These are phyloP conservation scores for Eremochloa ophiuroides DNA, from an alignment of 176 grass and related monocot species.

Conservation along the genomic window DNA sequence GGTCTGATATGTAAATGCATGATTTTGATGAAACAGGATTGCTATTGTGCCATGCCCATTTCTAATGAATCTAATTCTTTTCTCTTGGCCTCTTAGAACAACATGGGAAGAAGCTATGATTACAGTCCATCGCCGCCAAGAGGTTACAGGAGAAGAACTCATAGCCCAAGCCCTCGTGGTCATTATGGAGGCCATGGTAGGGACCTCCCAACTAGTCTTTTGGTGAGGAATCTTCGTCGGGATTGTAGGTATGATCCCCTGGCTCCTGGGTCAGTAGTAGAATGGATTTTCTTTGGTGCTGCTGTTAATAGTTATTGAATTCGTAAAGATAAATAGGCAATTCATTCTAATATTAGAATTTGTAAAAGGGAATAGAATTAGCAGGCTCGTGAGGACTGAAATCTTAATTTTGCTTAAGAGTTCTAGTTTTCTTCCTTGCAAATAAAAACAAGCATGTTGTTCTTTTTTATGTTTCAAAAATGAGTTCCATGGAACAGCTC, in stretches of 20 bases:
- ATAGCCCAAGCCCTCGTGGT: slow-evolving; percentile 72
- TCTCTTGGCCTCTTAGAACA: background rate
- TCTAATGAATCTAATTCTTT: background rate
- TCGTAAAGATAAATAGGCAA: background rate
- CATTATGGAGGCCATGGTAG: slow-evolving; percentile 43
- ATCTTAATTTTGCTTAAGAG: background rate
- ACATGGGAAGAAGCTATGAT: slow-evolving; percentile 67
- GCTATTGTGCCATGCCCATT: background rate
- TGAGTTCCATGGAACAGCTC: background rate
- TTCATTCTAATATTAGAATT: background rate
- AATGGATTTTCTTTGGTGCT: background rate
- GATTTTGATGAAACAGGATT: background rate
- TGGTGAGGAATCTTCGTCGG: slow-evolving; percentile 76
- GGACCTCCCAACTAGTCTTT: slow-evolving; percentile 81
- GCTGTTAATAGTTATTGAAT: background rate
- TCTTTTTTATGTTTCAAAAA: background rate
- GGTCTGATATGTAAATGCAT: background rate
- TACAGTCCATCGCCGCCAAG: slow-evolving; percentile 72
- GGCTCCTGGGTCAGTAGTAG: background rate
- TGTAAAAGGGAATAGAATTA: background rate
- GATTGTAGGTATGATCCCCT: slow-evolving; percentile 54
- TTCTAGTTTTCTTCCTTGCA: background rate
- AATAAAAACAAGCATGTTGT: background rate
- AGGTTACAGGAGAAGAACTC: slow-evolving; percentile 56
- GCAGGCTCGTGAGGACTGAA: background rate